Evolutionary conservation across 1,139 yeast genomes (phyloP).

Genomic region (Blastobotrys apis): DNA sequence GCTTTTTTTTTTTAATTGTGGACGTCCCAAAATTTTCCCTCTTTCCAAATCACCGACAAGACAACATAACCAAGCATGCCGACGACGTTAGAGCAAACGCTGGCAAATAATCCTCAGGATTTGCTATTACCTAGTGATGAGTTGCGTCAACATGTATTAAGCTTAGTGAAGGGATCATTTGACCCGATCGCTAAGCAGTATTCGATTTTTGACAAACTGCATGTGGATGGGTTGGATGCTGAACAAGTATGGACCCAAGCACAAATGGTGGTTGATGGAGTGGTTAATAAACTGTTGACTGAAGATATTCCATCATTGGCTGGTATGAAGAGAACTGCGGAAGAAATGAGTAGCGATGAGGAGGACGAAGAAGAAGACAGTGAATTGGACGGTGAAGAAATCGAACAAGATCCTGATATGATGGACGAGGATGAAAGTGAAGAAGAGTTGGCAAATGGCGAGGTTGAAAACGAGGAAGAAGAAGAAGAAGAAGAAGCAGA

Average conservation of each 20-base stretch:
- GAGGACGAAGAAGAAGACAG: constrained; percentile 16
- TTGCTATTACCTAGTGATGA: constrained; percentile 28
- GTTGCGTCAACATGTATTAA: constrained; percentile 32
- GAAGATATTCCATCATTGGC: constrained; percentile 25
- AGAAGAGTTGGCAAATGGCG: constrained; percentile 14
- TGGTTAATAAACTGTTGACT: constrained; percentile 51
- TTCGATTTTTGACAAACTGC: constrained; percentile 75
- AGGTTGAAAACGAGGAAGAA: constrained; percentile 18
- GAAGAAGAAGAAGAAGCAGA: constrained; percentile 23
- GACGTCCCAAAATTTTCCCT: constrained; percentile 1
- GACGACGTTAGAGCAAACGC: constrained; percentile 18
- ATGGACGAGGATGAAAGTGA: constrained; percentile 17
- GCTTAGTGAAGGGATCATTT: constrained; percentile 49
- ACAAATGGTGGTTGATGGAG: constrained; percentile 72
- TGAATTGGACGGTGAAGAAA: constrained; percentile 20
- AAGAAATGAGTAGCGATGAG: constrained; percentile 24
- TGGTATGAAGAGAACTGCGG: constrained; percentile 15
- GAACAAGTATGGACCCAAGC: constrained; percentile 94
- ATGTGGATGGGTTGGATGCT: constrained; percentile 82
- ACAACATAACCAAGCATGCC: not conserved
- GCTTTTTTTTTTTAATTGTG: not conserved
- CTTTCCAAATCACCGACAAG: not conserved
- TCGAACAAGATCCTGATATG: no score
- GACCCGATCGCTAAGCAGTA: constrained; percentile 63
- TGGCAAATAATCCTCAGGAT: constrained; percentile 30